Evolutionary conservation across 2,329 filamentous ascomycete genomes (phyloP).

Genomic region (Colletotrichum eleusines): DNA sequence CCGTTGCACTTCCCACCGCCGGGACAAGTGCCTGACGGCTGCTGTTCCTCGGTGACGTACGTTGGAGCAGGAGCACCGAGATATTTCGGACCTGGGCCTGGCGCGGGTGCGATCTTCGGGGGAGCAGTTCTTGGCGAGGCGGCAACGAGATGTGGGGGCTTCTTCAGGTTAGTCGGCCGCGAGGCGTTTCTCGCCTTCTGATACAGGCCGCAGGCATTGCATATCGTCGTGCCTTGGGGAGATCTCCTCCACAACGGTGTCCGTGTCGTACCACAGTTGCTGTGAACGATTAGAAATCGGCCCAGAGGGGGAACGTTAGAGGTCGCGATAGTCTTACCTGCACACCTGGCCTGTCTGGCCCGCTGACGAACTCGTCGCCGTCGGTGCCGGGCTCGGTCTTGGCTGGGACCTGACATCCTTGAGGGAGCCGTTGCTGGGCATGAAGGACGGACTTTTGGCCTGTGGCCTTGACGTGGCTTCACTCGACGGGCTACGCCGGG

Average conservation of each 20-base stretch:
- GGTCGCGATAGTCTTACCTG: slow-evolving; percentile 63
- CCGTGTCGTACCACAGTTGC: slow-evolving; percentile 94
- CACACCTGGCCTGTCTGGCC: slow-evolving; percentile 73
- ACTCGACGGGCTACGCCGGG: slow-evolving; percentile 40
- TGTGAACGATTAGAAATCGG: slow-evolving; percentile 55
- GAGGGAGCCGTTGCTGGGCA: slow-evolving; percentile 36
- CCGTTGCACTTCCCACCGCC: slow-evolving; percentile 96
- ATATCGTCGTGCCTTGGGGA: slow-evolving; percentile 93
- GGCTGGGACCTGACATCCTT: slow-evolving; percentile 23
- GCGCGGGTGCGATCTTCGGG: slow-evolving; percentile 50
- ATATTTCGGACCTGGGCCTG: slow-evolving; percentile 55
- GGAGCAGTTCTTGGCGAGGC: slow-evolving; percentile 58
- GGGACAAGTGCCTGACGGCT: slow-evolving; percentile 87
- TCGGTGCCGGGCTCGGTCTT: slow-evolving; percentile 38
- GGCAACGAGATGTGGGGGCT: slow-evolving; percentile 69
- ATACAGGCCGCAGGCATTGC: slow-evolving; percentile 97
- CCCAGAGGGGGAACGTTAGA: slow-evolving; percentile 2
- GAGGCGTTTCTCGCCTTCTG: slow-evolving; percentile 92
- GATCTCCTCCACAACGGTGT: slow-evolving; percentile 96
- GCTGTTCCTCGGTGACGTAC: slow-evolving; percentile 82
- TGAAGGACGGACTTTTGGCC: slow-evolving; percentile 38
- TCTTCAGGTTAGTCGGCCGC: slow-evolving; percentile 90
- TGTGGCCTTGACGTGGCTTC: slow-evolving; percentile 38
- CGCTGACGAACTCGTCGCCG: slow-evolving; percentile 37
- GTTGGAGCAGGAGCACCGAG: slow-evolving; percentile 66